Percentiles rank a stretch among this genome's conserved stretches.
Conservation (phyloP, 2,329 filamentous ascomycete genomes). For the Lasiodiplodia hormozganensis region DNA sequence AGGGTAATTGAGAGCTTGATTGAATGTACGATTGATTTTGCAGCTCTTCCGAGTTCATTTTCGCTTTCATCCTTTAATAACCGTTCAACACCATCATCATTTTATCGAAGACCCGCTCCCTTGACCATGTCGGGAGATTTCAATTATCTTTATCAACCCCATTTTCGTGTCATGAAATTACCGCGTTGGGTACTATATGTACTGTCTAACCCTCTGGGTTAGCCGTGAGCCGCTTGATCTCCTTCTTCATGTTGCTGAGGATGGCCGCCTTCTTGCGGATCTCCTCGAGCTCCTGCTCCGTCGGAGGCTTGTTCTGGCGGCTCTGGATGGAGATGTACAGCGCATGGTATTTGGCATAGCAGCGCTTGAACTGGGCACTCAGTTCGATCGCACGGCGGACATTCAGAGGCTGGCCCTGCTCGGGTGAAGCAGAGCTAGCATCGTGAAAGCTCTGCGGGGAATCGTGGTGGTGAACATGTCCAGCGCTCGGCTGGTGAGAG, state of each 20-base stretch:
- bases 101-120: neutral
- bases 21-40: neutral
- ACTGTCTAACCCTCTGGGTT: neutral
- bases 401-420: conserved; percentile 37
- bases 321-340: conserved; percentile 59
- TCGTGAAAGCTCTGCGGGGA: conserved; percentile 34
- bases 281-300: conserved; percentile 58
- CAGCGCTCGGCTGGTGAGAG: conserved; percentile 37
- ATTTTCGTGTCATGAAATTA: neutral
- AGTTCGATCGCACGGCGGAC: conserved; percentile 52
- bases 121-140: neutral
- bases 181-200: neutral
- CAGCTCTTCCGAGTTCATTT: neutral
- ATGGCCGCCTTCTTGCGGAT: conserved; percentile 50
- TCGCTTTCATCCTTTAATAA: neutral
- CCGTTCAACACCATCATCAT: neutral
- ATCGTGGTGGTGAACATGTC: conserved; percentile 39
- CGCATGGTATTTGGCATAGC: conserved; percentile 64
- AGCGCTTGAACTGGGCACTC: conserved; percentile 61
- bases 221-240: conserved; percentile 51
- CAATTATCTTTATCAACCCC: neutral
- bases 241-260: conserved; percentile 63
- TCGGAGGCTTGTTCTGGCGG: conserved; percentile 54
- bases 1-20: neutral
- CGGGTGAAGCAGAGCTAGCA: conserved; percentile 44